Evolutionary conservation across 2,329 filamentous ascomycete genomes (phyloP).

Genomic region (Aspergillus phoenicis): DNA sequence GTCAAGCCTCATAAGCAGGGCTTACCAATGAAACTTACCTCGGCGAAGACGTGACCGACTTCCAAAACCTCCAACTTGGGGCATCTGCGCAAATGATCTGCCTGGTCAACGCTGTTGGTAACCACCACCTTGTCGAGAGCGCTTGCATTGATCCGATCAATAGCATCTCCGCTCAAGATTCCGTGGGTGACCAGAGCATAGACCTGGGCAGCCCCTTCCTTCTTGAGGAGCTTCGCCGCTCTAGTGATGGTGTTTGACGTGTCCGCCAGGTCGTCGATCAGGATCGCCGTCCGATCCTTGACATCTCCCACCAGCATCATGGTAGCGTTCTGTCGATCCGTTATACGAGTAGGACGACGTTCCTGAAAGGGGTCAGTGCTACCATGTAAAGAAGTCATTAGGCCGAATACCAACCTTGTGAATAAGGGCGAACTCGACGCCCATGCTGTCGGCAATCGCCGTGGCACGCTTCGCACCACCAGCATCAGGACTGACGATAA

Average conservation of each 20-base stretch:
- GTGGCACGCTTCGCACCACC: constrained; percentile 96
- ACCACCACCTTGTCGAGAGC: constrained; percentile 91
- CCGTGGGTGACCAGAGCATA: constrained; percentile 94
- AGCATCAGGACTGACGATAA: constrained; percentile 94
- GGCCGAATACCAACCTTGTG: constrained; percentile 72
- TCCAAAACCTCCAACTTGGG: constrained; percentile 91
- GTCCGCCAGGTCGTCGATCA: constrained; percentile 92
- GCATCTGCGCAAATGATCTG: constrained; percentile 74
- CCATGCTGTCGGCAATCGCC: constrained; percentile 87
- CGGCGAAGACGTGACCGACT: constrained; percentile 84
- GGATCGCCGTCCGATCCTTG: constrained; percentile 75
- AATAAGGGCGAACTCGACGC: constrained; percentile 95
- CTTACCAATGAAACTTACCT: constrained; percentile 55
- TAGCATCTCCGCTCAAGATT: constrained; percentile 91
- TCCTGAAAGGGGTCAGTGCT: constrained; percentile 58
- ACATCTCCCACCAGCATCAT: constrained; percentile 96
- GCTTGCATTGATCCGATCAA: constrained; percentile 90
- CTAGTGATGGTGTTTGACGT: constrained; percentile 97
- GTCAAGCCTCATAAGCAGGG: constrained; percentile 21
- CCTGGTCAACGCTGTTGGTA: constrained; percentile 91
- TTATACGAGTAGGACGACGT: constrained; percentile 84
- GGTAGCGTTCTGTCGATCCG: constrained; percentile 75
- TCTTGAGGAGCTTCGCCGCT: constrained; percentile 94
- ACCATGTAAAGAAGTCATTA: background rate
- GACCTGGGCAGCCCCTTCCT: constrained; percentile 83